Evolutionary conservation across 116 monocot species (phyloP).

Genomic region (Dioscorea cayenensis): DNA sequence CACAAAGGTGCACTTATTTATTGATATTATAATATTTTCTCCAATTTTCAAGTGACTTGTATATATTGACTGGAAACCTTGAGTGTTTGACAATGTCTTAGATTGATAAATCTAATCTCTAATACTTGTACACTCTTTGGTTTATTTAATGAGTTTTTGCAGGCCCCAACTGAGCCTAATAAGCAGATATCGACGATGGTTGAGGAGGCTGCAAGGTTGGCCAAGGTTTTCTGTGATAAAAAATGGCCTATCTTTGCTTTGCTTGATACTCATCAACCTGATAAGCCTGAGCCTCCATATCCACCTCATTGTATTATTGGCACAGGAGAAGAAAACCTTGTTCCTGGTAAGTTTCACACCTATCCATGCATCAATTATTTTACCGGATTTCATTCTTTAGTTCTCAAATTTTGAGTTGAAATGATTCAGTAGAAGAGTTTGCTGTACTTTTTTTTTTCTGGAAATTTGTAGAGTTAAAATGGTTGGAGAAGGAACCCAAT

Average conservation of each 20-base stretch:
- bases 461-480: slow-evolving; percentile 45
- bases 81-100: too few species aligned
- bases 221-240: slow-evolving; percentile 58
- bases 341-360: slow-evolving; percentile 49
- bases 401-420: neutral
- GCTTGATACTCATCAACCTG: slow-evolving; percentile 70
- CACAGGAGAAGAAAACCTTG: slow-evolving; percentile 72
- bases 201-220: slow-evolving; percentile 47
- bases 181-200: slow-evolving; percentile 68
- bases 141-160: neutral
- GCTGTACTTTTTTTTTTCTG: neutral
- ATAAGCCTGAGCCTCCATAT: slow-evolving; percentile 83
- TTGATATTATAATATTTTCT: too few species aligned
- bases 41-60: too few species aligned
- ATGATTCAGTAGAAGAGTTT: neutral
- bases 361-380: neutral
- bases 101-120: neutral
- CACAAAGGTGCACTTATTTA: too few species aligned
- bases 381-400: neutral
- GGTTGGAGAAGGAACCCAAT: slow-evolving; percentile 79
- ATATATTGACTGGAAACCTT: too few species aligned
- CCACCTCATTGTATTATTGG: slow-evolving; percentile 96
- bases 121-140: neutral
- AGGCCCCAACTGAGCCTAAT: slow-evolving; percentile 78
- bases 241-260: slow-evolving; percentile 86